phyloP scores from a whole-genome alignment of 2,329 filamentous ascomycete species.

The Trichoderma sp. region DNA sequence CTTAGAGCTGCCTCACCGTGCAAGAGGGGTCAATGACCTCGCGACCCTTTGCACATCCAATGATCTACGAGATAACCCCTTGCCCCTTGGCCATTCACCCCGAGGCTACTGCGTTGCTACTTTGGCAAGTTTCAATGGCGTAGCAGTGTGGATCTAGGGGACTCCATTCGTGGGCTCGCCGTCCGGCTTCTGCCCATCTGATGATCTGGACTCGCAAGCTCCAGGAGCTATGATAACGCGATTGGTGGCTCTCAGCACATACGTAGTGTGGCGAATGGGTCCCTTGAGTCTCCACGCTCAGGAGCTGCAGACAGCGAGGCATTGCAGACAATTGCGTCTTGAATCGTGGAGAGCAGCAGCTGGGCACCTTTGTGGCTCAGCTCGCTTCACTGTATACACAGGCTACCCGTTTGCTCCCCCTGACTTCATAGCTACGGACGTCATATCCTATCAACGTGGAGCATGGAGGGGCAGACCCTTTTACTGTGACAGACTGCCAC shows the following conservation, averaged over 20 bases:
- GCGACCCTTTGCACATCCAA: conserved; percentile 1
- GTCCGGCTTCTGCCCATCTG: conserved; percentile 13
- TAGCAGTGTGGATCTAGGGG: conserved; percentile 27
- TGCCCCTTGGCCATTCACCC: conserved; percentile 12
- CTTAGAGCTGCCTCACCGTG: conserved; percentile 21
- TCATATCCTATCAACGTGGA: conserved; percentile 21
- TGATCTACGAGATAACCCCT: conserved; percentile 19
- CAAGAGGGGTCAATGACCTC: conserved; percentile 18
- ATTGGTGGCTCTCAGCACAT: conserved; percentile 24
- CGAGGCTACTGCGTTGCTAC: conserved; percentile 22
- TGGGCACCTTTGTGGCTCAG: conserved; percentile 21
- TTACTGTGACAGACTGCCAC: background rate
- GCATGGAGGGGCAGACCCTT: conserved; percentile 18
- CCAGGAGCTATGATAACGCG: conserved; percentile 23
- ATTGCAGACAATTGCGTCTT: background rate
- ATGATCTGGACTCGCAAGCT: conserved; percentile 24
- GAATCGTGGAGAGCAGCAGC: conserved; percentile 20
- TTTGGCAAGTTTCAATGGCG: conserved; percentile 26
- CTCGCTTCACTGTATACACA: background rate
- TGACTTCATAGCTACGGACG: conserved; percentile 7
- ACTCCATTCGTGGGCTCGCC: conserved; percentile 21
- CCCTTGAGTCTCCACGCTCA: conserved; percentile 10
- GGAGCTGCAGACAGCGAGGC: conserved; percentile 10
- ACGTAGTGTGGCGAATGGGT: conserved; percentile 26
- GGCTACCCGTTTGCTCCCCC: background rate